Evolutionary conservation across 148 eudicot species (phyloP).

Genomic region (Arctostaphylos glauca): DNA sequence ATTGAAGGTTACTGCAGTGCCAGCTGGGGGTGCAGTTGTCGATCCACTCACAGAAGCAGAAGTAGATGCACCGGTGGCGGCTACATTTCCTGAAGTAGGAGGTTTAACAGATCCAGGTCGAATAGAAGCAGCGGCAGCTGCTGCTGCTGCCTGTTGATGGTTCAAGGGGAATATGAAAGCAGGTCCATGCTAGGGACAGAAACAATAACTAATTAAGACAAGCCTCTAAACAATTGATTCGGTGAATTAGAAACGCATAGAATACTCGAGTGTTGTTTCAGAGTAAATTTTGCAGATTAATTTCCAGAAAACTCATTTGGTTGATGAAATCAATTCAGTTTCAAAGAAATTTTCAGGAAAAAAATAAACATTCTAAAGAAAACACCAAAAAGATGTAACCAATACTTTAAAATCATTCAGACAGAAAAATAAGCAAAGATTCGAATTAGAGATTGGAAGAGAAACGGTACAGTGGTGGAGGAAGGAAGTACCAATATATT

Average conservation of each 20-base stretch:
- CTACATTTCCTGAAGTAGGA: conserved; percentile 29
- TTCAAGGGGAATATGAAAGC: conserved; percentile 87
- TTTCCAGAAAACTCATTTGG: background rate
- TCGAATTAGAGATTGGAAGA: too few relatives aligned
- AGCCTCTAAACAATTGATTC: background rate
- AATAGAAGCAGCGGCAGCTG: conserved; percentile 45
- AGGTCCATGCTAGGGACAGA: conserved; percentile 59
- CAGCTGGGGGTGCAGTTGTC: conserved; percentile 35
- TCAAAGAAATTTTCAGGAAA: background rate
- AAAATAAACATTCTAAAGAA: background rate
- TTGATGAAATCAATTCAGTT: background rate
- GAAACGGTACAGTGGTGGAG: background rate
- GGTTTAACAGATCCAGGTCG: conserved; percentile 52
- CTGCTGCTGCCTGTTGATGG: conserved; percentile 72
- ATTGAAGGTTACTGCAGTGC: conserved; percentile 75
- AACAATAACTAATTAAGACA: background rate
- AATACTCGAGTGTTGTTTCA: background rate
- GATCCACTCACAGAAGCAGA: conserved; percentile 39
- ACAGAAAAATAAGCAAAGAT: background rate
- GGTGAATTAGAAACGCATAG: background rate
- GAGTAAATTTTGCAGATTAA: background rate
- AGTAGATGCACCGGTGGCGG: conserved; percentile 35
- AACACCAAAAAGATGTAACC: background rate
- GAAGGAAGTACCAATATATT: conserved; percentile 58
- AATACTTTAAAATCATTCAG: background rate